These are phyloP conservation scores for Phytophthora aleatoria DNA, from an alignment of 352 stramenopile species.

Conservation along the genomic window DNA sequence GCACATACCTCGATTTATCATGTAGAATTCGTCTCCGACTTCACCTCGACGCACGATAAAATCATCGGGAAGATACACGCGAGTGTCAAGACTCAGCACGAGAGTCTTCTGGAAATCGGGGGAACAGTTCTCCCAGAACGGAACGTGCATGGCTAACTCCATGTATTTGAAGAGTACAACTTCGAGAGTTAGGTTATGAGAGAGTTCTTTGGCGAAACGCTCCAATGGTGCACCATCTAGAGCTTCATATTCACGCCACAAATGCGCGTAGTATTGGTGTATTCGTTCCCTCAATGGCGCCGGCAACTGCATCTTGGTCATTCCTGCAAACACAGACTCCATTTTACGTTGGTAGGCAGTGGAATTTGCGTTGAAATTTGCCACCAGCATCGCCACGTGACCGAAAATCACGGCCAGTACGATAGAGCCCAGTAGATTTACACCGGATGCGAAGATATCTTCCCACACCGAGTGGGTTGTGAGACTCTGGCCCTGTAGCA, in stretches of 20 bases:
- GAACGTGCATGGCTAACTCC: conserved; percentile 52
- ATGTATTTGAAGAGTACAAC: conserved; percentile 79
- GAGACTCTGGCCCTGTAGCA: conserved; percentile 49
- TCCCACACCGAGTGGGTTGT: conserved; percentile 29
- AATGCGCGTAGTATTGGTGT: conserved; percentile 72
- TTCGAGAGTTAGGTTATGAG: conserved; percentile 66
- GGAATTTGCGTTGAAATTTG: conserved; percentile 60
- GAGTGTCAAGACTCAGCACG: conserved; percentile 46
- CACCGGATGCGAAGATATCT: conserved; percentile 43
- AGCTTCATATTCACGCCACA: conserved; percentile 72
- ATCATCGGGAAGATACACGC: conserved; percentile 66
- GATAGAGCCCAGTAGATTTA: conserved; percentile 51
- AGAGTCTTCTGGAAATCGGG: conserved; percentile 65
- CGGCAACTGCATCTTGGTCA: conserved; percentile 60
- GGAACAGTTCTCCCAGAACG: conserved; percentile 47
- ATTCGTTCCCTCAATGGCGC: conserved; percentile 55
- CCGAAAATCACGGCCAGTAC: conserved; percentile 63
- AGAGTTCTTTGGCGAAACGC: conserved; percentile 58
- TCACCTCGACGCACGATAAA: conserved; percentile 61
- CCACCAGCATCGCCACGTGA: conserved; percentile 59
- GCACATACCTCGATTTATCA: conserved; percentile 61
- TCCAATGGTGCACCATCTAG: conserved; percentile 53
- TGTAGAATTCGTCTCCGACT: conserved; percentile 60
- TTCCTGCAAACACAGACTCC: conserved; percentile 54
- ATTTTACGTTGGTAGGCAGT: conserved; percentile 62